Evolutionary conservation across 1,284 basidiomycete genomes (phyloP).

Genomic region (Ustilago shanxiensis): DNA sequence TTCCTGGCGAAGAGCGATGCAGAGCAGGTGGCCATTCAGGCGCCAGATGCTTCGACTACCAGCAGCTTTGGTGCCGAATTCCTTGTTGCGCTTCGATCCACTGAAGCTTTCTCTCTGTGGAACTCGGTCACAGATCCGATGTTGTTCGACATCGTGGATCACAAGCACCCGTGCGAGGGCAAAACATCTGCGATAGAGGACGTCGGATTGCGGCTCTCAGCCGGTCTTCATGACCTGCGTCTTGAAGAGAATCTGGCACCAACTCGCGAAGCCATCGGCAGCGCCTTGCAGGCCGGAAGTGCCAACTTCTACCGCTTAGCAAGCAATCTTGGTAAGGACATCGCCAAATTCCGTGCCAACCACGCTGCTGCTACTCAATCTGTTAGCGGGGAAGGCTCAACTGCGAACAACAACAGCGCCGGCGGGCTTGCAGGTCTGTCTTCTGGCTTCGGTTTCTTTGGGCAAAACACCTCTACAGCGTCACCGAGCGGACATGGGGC

Average conservation of each 20-base stretch:
- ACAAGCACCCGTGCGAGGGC: constrained; percentile 67
- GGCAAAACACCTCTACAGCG: constrained; percentile 7
- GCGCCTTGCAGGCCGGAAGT: constrained; percentile 60
- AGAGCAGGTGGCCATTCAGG: constrained; percentile 43
- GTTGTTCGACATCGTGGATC: constrained; percentile 65
- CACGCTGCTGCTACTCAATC: constrained; percentile 32
- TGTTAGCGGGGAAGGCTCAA: constrained; percentile 7
- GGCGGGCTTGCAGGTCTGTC: constrained; percentile 24
- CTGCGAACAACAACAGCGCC: constrained; percentile 6
- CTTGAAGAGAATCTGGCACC: constrained; percentile 67
- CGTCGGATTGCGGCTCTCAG: constrained; percentile 62
- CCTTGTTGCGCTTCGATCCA: constrained; percentile 54
- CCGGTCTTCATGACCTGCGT: constrained; percentile 64
- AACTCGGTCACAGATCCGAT: constrained; percentile 61
- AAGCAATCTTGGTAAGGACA: constrained; percentile 60
- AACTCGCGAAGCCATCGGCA: constrained; percentile 64
- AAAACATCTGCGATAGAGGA: constrained; percentile 66
- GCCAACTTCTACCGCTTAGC: constrained; percentile 62
- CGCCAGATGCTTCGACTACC: constrained; percentile 41
- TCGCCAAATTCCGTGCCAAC: constrained; percentile 52
- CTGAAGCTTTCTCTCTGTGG: constrained; percentile 60
- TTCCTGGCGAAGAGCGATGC: constrained; percentile 54
- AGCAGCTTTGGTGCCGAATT: constrained; percentile 64
- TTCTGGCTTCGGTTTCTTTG: constrained; percentile 40
- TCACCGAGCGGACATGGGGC: constrained; percentile 4